Evolutionary conservation across 78 protist genomes (phyloP).

Genomic region (Monosiga brevicollis): DNA sequence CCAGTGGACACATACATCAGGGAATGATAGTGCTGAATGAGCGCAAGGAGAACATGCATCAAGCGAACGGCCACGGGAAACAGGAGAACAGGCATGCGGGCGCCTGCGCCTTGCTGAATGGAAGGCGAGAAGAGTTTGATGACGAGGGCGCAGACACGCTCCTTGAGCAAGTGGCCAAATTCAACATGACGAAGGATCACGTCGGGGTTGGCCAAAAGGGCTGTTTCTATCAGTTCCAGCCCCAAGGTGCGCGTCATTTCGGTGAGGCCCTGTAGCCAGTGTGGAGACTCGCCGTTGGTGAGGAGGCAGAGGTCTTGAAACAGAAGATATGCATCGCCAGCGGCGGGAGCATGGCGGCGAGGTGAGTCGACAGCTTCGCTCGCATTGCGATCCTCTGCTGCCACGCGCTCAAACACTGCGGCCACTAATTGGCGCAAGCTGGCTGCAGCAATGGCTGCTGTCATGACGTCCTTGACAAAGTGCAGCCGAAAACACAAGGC

Average conservation of each 20-base stretch:
- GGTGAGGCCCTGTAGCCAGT: conserved; percentile 10
- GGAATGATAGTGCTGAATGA: too few relatives aligned
- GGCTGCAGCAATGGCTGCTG: conserved; percentile 15
- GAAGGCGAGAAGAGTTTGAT: conserved; percentile 14
- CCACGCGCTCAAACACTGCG: conserved; percentile 18
- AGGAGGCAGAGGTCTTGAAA: conserved; percentile 18
- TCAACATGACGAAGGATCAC: not conserved
- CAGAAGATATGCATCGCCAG: not conserved
- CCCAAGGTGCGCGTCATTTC: conserved; percentile 12
- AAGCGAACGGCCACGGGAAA: not conserved
- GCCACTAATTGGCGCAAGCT: conserved; percentile 8
- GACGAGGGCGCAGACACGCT: conserved; percentile 24
- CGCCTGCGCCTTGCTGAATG: not conserved
- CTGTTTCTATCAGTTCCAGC: conserved; percentile 15
- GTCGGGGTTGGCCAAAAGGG: not conserved
- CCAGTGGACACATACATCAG: too few relatives aligned
- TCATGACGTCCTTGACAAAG: not conserved
- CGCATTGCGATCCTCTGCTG: not conserved
- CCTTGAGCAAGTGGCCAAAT: conserved; percentile 2
- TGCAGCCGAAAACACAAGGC: conserved; percentile 13
- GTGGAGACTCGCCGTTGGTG: conserved; percentile 13
- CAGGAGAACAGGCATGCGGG: not conserved
- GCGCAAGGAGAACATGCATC: not conserved
- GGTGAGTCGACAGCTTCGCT: not conserved
- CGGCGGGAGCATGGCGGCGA: not conserved